phyloP scores from a whole-genome alignment of 2,329 filamentous ascomycete genomes.

The Sarocladium kiliense region DNA sequence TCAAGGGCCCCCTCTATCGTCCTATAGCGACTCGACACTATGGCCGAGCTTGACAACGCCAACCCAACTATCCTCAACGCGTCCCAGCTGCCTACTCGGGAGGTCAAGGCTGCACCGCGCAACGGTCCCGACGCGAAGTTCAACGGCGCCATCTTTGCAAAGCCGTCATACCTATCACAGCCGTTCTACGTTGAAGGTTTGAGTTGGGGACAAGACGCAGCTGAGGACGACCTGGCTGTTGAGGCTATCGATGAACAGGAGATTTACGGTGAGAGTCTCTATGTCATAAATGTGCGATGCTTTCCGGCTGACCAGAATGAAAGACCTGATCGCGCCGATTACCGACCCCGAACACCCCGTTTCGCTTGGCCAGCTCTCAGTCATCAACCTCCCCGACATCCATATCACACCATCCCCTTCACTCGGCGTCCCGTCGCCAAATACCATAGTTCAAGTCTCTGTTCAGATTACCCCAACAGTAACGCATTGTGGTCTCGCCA shows the following conservation, averaged over 20 bases:
- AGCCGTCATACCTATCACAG: slow-evolving; percentile 36
- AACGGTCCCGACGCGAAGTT: slow-evolving; percentile 43
- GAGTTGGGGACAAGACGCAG: slow-evolving; percentile 23
- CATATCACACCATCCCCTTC: slow-evolving; percentile 52
- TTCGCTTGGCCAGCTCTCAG: slow-evolving; percentile 85
- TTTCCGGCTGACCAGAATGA: neutral
- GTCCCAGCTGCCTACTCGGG: slow-evolving; percentile 80
- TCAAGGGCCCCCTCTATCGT: too few species aligned
- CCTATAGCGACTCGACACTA: slow-evolving; percentile 10
- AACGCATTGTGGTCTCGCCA: slow-evolving; percentile 93
- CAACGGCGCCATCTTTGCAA: slow-evolving; percentile 40
- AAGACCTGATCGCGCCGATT: slow-evolving; percentile 90
- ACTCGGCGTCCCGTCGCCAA: slow-evolving; percentile 35
- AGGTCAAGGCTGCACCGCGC: slow-evolving; percentile 38
- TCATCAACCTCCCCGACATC: slow-evolving; percentile 95
- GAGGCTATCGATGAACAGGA: slow-evolving; percentile 96
- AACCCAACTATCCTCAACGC: slow-evolving; percentile 90
- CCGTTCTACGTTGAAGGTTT: slow-evolving; percentile 32
- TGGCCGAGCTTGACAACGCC: slow-evolving; percentile 59
- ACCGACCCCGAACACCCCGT: slow-evolving; percentile 95
- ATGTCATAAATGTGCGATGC: too few species aligned
- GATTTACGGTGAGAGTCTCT: slow-evolving; percentile 67
- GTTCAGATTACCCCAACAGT: slow-evolving; percentile 95
- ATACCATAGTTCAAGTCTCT: slow-evolving; percentile 65
- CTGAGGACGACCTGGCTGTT: slow-evolving; percentile 46